Evolutionary conservation across 179 eudicot genomes (phyloP).

Genomic region (Gypsophila paniculata): DNA sequence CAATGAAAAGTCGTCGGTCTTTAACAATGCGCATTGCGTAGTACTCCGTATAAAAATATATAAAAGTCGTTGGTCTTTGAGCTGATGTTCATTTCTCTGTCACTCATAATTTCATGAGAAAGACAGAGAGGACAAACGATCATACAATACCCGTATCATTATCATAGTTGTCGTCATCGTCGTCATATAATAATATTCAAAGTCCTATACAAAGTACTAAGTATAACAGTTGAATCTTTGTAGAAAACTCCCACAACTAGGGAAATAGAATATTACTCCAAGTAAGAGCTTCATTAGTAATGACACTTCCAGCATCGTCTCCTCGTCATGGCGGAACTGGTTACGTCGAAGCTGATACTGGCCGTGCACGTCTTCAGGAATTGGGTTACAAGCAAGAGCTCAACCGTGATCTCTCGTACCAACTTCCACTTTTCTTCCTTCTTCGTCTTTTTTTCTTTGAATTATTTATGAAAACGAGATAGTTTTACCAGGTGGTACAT

Average conservation of each 20-base stretch:
- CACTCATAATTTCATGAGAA: not conserved
- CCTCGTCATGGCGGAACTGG: constrained; percentile 22
- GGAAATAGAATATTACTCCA: not conserved
- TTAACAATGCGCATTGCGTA: too few relatives aligned
- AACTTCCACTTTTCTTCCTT: not conserved
- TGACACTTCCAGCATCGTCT: constrained; percentile 20
- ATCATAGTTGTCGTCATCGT: not conserved
- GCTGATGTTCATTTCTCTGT: not conserved
- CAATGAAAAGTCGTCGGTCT: too few relatives aligned
- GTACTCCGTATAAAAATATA: too few relatives aligned
- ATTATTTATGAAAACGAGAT: not conserved
- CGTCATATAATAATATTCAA: not conserved
- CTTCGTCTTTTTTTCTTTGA: not conserved
- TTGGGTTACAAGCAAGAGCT: constrained; percentile 94
- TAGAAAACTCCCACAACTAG: not conserved
- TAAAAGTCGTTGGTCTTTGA: not conserved
- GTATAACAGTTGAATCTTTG: not conserved
- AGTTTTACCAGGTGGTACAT: not conserved
- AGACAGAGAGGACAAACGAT: not conserved
- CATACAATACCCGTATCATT: not conserved
- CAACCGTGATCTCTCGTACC: constrained; percentile 96
- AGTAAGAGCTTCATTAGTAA: not conserved
- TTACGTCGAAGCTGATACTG: constrained; percentile 36
- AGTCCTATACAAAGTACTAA: too few relatives aligned
- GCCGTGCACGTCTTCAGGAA: constrained; percentile 61